Percentiles rank a stretch among this genome's conserved stretches.
Evolutionary conservation across 2,329 filamentous ascomycete species (phyloP).

Genomic region (Sporothrix mexicana): DNA sequence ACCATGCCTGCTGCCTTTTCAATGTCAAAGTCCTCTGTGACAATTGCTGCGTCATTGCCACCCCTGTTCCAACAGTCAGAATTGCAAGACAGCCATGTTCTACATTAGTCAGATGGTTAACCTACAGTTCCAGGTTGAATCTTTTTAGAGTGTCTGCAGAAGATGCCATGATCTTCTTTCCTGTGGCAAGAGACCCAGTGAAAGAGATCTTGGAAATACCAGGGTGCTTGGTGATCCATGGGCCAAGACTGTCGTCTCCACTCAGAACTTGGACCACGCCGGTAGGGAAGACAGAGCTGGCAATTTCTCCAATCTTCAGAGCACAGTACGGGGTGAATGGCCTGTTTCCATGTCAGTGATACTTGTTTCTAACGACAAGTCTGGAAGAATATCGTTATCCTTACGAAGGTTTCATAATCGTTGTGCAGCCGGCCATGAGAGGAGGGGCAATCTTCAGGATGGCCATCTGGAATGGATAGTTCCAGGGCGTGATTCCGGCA

Average conservation of each 20-base stretch:
- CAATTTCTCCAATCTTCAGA: background rate
- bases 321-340: background rate
- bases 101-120: background rate
- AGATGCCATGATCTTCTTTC: background rate
- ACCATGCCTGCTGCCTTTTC: background rate
- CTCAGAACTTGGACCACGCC: background rate
- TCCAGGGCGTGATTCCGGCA: slow-evolving; percentile 17
- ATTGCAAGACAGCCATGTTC: background rate
- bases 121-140: background rate
- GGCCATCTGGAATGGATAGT: slow-evolving; percentile 24
- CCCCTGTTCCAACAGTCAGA: background rate
- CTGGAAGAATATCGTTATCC: background rate
- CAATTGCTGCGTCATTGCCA: background rate
- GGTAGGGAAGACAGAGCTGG: background rate
- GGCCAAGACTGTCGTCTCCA: background rate
- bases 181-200: slow-evolving; percentile 3
- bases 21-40: background rate
- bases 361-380: background rate
- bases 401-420: slow-evolving; percentile 10
- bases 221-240: slow-evolving; percentile 19
- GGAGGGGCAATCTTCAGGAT: slow-evolving; percentile 20
- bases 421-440: slow-evolving; percentile 19
- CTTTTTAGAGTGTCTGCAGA: background rate
- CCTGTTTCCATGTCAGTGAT: background rate
- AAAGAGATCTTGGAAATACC: slow-evolving; percentile 25